phyloP scores from a whole-genome alignment of 1,284 basidiomycete species.

The Phaffia rhodozyma region DNA sequence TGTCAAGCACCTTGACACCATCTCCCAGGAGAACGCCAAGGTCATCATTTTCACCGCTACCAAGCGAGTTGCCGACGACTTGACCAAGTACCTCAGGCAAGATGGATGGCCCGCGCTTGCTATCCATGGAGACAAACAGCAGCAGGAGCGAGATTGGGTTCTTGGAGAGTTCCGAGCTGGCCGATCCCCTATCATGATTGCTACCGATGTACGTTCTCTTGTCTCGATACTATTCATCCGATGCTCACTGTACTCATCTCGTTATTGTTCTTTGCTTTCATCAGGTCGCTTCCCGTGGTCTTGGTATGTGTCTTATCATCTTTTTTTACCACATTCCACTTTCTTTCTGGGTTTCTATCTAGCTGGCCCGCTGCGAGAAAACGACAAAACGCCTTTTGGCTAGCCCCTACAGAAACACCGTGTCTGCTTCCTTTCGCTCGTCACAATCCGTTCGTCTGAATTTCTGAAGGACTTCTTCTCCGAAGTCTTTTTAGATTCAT shows the following conservation, averaged over 20 bases:
- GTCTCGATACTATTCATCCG: neutral
- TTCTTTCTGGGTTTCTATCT: neutral
- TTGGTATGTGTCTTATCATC: constrained; percentile 62
- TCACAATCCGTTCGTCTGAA: neutral
- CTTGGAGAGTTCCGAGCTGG: constrained; percentile 96
- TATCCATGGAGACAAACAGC: constrained; percentile 96
- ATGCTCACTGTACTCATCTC: neutral
- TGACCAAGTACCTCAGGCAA: constrained; percentile 91
- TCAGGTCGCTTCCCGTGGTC: constrained; percentile 85
- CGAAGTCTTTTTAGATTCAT: neutral
- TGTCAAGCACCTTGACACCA: constrained; percentile 93
- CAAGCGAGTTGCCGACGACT: constrained; percentile 94
- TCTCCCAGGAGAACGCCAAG: constrained; percentile 93
- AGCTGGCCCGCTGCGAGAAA: neutral
- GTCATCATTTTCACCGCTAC: constrained; percentile 98
- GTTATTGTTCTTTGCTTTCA: constrained; percentile 17
- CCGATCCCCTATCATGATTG: constrained; percentile 93
- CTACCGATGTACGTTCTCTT: constrained; percentile 55
- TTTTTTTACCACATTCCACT: neutral
- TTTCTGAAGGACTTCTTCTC: neutral
- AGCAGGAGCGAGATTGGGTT: constrained; percentile 92
- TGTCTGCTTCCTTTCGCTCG: neutral
- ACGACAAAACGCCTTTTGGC: too few relatives aligned
- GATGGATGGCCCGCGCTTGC: constrained; percentile 98
- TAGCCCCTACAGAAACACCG: neutral